phyloP scores from a whole-genome alignment of 2,329 filamentous ascomycete genomes.

The Alternaria sp. region DNA sequence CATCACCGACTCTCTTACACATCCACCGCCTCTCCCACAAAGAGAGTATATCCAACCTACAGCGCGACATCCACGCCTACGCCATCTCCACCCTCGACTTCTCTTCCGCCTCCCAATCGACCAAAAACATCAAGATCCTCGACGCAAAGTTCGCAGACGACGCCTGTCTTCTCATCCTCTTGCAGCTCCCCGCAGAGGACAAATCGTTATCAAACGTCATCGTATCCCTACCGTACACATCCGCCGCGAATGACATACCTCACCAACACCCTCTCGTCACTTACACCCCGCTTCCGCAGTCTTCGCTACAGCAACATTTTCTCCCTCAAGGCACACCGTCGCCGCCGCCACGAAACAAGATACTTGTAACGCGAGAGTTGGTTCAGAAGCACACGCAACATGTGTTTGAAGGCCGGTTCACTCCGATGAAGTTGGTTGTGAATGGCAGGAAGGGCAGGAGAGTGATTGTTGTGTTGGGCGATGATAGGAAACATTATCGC shows the following conservation, averaged over 20 bases:
- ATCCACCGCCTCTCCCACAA: constrained; percentile 45
- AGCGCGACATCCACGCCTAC: constrained; percentile 33
- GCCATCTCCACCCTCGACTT: constrained; percentile 63
- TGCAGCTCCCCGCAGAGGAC: constrained; percentile 31
- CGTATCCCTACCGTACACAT: constrained; percentile 40
- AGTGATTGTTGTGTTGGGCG: constrained; percentile 62
- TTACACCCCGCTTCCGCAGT: constrained; percentile 15
- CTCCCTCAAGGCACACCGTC: neutral
- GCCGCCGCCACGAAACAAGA: neutral
- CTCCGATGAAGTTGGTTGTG: constrained; percentile 58
- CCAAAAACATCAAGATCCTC: constrained; percentile 59
- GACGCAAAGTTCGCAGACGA: constrained; percentile 75
- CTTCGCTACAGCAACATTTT: constrained; percentile 5
- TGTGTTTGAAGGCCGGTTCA: constrained; percentile 56
- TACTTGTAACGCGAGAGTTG: constrained; percentile 7
- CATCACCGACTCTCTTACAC: constrained; percentile 6
- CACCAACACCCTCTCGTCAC: constrained; percentile 17
- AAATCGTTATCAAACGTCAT: constrained; percentile 11
- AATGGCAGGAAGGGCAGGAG: constrained; percentile 62
- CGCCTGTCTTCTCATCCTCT: constrained; percentile 65
- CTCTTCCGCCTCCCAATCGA: constrained; percentile 30
- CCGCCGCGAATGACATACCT: constrained; percentile 10
- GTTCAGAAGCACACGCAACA: constrained; percentile 50
- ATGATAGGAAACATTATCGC: constrained; percentile 60
- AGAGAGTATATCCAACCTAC: constrained; percentile 51